phyloP scores from a whole-genome alignment of 139 green algal species.

The Volvox reticuliferus region DNA sequence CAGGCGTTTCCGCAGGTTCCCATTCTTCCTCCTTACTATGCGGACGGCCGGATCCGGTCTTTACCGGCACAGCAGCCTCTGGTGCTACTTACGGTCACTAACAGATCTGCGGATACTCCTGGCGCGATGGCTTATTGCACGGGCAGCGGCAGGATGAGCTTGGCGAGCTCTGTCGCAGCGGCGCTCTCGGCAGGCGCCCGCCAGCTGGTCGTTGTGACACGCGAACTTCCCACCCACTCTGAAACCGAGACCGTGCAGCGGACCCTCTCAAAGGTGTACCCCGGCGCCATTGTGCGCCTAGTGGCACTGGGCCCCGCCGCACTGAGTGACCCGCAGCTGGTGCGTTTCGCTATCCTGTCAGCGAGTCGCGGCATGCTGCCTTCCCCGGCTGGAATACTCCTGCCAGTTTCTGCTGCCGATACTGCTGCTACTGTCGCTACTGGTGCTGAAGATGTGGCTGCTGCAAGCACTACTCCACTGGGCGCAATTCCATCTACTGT shows the following conservation, averaged over 20 bases:
- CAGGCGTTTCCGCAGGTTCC: not conserved
- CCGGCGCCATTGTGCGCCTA: not conserved
- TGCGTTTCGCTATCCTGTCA: conserved; percentile 43
- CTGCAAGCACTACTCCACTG: not conserved
- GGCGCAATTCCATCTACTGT: not conserved
- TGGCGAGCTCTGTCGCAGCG: not conserved
- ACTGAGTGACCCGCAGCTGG: not conserved
- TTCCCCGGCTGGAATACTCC: not conserved
- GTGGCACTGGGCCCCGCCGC: not conserved
- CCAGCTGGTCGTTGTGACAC: not conserved
- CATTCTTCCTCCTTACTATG: not conserved
- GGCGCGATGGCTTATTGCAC: too few species aligned
- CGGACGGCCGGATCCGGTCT: not conserved
- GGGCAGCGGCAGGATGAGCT: not conserved
- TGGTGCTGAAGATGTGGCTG: not conserved
- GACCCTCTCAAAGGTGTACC: not conserved
- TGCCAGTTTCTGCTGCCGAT: not conserved
- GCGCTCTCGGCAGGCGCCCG: not conserved
- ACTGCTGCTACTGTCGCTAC: not conserved
- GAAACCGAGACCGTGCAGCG: not conserved
- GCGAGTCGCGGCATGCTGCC: not conserved
- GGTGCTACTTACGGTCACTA: not conserved
- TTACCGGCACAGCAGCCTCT: not conserved
- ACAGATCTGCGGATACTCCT: not conserved
- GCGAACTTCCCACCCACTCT: not conserved